phyloP scores from a whole-genome alignment of 2,329 filamentous ascomycete genomes.

The Xylariaceae sp. region DNA sequence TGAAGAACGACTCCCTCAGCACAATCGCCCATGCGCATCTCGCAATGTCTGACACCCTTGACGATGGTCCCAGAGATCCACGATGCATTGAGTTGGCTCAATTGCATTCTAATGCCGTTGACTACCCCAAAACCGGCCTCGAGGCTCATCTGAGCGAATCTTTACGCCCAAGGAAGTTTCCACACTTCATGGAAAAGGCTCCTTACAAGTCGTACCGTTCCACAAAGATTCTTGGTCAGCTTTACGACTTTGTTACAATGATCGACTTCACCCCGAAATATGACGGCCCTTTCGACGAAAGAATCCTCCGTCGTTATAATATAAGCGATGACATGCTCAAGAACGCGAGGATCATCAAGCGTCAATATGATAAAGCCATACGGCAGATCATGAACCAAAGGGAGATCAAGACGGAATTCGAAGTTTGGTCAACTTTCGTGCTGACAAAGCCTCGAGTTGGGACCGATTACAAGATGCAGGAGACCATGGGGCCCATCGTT shows the following conservation, averaged over 20 bases:
- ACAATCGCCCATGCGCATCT: constrained; percentile 82
- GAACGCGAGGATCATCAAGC: constrained; percentile 69
- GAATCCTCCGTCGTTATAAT: constrained; percentile 68
- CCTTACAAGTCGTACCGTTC: constrained; percentile 64
- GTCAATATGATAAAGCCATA: constrained; percentile 75
- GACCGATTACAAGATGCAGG: constrained; percentile 83
- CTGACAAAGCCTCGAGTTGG: constrained; percentile 72
- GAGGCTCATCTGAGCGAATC: constrained; percentile 68
- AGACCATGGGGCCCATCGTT: constrained; percentile 75
- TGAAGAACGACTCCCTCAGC: constrained; percentile 85
- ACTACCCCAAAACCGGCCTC: constrained; percentile 89
- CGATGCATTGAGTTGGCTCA: constrained; percentile 76
- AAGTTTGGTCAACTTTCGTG: constrained; percentile 87
- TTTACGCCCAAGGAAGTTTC: constrained; percentile 67
- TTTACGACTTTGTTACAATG: constrained; percentile 75
- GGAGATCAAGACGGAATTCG: constrained; percentile 84
- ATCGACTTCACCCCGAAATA: constrained; percentile 76
- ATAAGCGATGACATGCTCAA: constrained; percentile 58
- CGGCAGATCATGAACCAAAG: constrained; percentile 83
- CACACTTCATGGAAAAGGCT: constrained; percentile 84
- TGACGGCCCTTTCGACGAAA: constrained; percentile 71
- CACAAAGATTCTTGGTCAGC: constrained; percentile 70
- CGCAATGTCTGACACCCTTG: constrained; percentile 68
- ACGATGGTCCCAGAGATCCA: constrained; percentile 64
- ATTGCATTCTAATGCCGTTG: constrained; percentile 88